These are phyloP conservation scores for Physcomitrium patens DNA, from an alignment of 225 moss, liverwort and hornwort genomes.

Conservation along the genomic window DNA sequence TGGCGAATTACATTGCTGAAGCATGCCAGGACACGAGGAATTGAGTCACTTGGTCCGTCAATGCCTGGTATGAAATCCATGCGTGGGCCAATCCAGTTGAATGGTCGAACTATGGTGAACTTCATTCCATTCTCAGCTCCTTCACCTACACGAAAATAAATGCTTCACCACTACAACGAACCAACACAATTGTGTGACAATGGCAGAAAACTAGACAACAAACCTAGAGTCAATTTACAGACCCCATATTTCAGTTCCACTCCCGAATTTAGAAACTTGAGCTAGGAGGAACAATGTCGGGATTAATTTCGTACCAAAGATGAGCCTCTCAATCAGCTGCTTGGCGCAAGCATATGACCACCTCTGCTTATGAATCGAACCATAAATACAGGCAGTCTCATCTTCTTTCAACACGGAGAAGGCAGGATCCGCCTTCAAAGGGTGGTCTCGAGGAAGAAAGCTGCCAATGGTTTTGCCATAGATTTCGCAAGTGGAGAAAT, in stretches of 20 bases:
- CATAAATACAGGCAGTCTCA: slow-evolving; percentile 54
- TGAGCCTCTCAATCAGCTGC: slow-evolving; percentile 48
- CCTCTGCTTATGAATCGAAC: slow-evolving; percentile 51
- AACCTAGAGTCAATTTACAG: too few relatives aligned
- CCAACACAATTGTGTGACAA: too few relatives aligned
- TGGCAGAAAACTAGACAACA: too few relatives aligned
- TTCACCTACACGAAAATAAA: slow-evolving; percentile 36
- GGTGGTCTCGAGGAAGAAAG: slow-evolving; percentile 51
- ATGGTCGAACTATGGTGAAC: slow-evolving; percentile 56
- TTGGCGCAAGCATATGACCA: slow-evolving; percentile 62
- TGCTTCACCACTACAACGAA: not conserved
- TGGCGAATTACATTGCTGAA: slow-evolving; percentile 47
- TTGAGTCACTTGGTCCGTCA: slow-evolving; percentile 57
- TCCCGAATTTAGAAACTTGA: too few relatives aligned
- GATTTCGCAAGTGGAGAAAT: slow-evolving; percentile 62
- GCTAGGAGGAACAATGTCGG: not conserved
- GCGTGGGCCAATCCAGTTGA: slow-evolving; percentile 64
- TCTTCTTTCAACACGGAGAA: slow-evolving; percentile 54
- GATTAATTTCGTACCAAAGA: slow-evolving; percentile 14
- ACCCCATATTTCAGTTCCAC: too few relatives aligned
- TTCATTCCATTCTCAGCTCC: slow-evolving; percentile 55
- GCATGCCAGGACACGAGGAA: slow-evolving; percentile 56
- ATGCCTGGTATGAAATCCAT: slow-evolving; percentile 70
- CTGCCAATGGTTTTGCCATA: slow-evolving; percentile 59
- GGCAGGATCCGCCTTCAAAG: slow-evolving; percentile 43